Evolutionary conservation across 2,329 filamentous ascomycete species (phyloP).

Genomic region (Xylaria arbuscula): DNA sequence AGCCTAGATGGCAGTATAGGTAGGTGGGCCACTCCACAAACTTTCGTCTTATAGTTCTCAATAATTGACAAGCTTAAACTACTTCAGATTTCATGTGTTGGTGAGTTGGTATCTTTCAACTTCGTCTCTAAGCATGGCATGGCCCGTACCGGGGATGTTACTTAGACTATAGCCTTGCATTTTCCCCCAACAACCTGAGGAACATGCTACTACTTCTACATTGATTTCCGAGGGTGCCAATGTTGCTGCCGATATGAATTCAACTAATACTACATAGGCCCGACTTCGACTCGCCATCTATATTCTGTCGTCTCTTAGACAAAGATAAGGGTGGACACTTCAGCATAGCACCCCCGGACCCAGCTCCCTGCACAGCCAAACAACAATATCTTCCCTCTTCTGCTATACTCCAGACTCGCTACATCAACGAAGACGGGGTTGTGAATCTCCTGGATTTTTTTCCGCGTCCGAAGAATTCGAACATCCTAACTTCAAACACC

Average conservation of each 20-base stretch:
- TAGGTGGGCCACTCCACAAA: slow-evolving; percentile 52
- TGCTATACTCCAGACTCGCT: slow-evolving; percentile 81
- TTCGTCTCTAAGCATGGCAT: too few species aligned
- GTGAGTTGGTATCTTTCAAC: slow-evolving; percentile 18
- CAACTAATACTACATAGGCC: slow-evolving; percentile 62
- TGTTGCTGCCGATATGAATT: not conserved
- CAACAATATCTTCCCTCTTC: slow-evolving; percentile 81
- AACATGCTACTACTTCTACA: not conserved
- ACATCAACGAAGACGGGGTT: slow-evolving; percentile 79
- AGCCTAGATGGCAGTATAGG: slow-evolving; percentile 76
- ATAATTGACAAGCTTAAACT: slow-evolving; percentile 27
- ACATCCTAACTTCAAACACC: slow-evolving; percentile 60
- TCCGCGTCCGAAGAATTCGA: slow-evolving; percentile 71
- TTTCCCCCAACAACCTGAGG: not conserved
- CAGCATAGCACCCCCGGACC: slow-evolving; percentile 67
- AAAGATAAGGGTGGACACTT: slow-evolving; percentile 80
- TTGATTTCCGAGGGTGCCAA: not conserved
- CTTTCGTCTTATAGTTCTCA: not conserved
- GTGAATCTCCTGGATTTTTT: slow-evolving; percentile 81
- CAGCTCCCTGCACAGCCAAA: slow-evolving; percentile 72
- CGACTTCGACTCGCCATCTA: slow-evolving; percentile 79
- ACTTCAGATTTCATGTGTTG: slow-evolving; percentile 73
- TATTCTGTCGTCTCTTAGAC: slow-evolving; percentile 80
- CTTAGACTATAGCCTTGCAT: not conserved
- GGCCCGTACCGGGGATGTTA: not conserved